Evolutionary conservation across 768 basidiomycete species (phyloP), one percentile per base, ranked within the genome.

Genomic region (Podaxis sp.): DNA sequence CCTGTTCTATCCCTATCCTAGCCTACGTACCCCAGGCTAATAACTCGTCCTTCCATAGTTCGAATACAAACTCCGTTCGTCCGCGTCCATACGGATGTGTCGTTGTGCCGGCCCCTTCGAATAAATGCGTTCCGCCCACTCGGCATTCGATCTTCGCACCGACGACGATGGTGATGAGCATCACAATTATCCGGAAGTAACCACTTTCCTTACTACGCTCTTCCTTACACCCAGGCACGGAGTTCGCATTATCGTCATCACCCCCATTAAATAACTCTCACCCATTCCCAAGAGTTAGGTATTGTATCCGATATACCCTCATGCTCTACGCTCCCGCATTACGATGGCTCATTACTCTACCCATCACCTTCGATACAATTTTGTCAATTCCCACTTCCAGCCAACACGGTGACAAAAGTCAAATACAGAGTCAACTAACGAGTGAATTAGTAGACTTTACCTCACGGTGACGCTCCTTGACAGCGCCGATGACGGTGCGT

Each of bases 251-350:
- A 41, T n/a, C 15, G 17, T n/a, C 40, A 41, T 41, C 40, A 41
- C 17, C 40, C 12, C 17, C 40, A 41, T 41, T 4, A 9, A 46
- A 17, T 7, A 46, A 46, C 43, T 46, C 43, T 46, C 43, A 46
- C 43, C 19, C 43, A 19, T 19, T 46, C 43, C 52, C 52, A 27
- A 54, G 33, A 17, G 52, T 54, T 54, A 54, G 52, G 52, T 54
- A 54, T 36, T 54, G 29, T 54, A 54, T 33, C 52, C 52, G 52
- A 54, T 54, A 54, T 54, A 52, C 11, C 40, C 40, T 41, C 40
- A 46, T 46, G 19, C 43, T 19, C 43, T 46, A n/a, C 43, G n/a
- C 15, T 46, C n/a, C 17, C 43, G 43, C 2, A 7, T 19, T 46
- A 46, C 43, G 43, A 46, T 46, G 43, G 43, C 8, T 46, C 8